Evolutionary conservation across 2,329 filamentous ascomycete species (phyloP), one percentile per base, ranked within the genome.

Genomic region (Colletotrichum sojae): DNA sequence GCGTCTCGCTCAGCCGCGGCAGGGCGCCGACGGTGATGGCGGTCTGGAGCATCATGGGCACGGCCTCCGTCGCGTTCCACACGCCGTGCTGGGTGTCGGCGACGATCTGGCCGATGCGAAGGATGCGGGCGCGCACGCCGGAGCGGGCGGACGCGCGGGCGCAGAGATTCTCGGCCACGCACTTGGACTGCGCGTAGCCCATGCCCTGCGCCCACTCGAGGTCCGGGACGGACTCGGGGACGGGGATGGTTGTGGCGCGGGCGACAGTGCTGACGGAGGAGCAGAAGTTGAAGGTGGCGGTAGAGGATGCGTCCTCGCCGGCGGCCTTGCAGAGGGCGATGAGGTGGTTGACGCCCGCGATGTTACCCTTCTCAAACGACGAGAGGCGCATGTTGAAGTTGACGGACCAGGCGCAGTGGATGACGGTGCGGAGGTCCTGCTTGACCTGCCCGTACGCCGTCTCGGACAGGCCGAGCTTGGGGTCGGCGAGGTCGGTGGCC

Each of bases 331-430:
- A 79, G 0, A 86, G 56, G 0, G 73, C 71, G 15, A 86, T 77
- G 2, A 88, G 78, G 55, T 86, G 83, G 1, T 75, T 74, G 1
- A 83, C 79, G 0, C 83, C 84, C 2, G 73, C 76, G 20, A 89
- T 81, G 67, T 84, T 81, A 69, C 85, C 78, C 6, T 77, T 73
- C 55, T 86, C 86, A 70, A 89, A 88, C 60, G 80, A 85, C 2
- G 78, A 77, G 1, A 89, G 78, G 0, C 78, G 78, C 71, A 88
- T 81, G 74, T 87, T 88, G 78, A 89, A 89, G 74, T 89, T 88
- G 31, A 89, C 86, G 1, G 84, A 78, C 86, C 86, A 88, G 0
- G 86, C 85, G 69, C 80, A 80, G 77, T 88, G 85, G 27, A 88
- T 83, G 20, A 87, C 80, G 13, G 75, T 74, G 0, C 81, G 81